Evolutionary conservation across 2,329 filamentous ascomycete genomes (phyloP), one percentile per base, ranked within the genome.

Genomic region (Exophiala sideris): DNA sequence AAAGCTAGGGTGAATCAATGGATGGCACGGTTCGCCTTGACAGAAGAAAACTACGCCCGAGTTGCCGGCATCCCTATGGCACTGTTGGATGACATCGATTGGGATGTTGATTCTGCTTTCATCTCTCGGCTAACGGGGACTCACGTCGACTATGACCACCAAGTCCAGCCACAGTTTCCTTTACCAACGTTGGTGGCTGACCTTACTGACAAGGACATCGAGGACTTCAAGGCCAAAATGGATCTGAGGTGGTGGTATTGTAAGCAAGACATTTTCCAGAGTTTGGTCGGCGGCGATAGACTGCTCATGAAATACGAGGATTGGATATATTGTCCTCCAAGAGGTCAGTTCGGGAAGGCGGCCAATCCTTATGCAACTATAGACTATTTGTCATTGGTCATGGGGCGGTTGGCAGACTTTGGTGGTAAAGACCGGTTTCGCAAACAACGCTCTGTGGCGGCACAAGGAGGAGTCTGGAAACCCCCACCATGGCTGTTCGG

Each of bases 171-270:
- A 32, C 33, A 33, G 36, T 48, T 46, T 49, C 29, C 54, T 48
- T 24, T 46, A 57, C 44, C 42, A 41, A 46, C 12, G 9, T 38
- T 38, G 7, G 21, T 40, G 45, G 58, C 41, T 12, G 59, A 70
- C 49, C 73, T 76, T 29, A 71, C 72, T 8, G 66, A 68, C 12
- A 75, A 76, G 57, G 91, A 97, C 57, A 79, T 95, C 45, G 85
- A 89, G 58, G 85, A 82, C 38, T 95, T 88, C 65, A 88, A 94
- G 65, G 86, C 88, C 12, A 78, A 94, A 36, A 84, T 88, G 60
- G 94, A 97, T 71, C 73, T 97, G 4, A 95, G 88, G 67, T 99
- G 92, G 91, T 96, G 91, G 88, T 96, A 91, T 68, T 86, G 83
- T 64, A 95, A 96, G 70, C 94, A 96, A 76, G 94, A 97, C 68